Percentiles rank a stretch among this genome's conserved stretches.
These are phyloP conservation scores for Vachellia collinsii DNA, from an alignment of 306 rosid genomes.

Conservation along the genomic window DNA sequence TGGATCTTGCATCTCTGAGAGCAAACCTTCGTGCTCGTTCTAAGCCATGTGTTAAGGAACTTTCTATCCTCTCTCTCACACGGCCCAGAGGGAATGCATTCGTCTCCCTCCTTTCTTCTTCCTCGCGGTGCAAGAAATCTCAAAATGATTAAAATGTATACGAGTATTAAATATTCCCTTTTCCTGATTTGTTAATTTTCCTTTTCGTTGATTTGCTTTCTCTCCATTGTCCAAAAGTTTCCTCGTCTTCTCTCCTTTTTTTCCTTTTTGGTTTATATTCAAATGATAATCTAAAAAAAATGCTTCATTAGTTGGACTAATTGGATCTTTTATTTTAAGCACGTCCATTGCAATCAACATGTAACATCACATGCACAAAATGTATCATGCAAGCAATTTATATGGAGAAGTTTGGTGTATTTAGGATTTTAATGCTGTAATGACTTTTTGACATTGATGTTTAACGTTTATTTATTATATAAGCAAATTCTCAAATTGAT, in stretches of 20 bases:
- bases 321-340: background rate
- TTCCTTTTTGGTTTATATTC: background rate
- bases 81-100: constrained; percentile 16
- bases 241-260: background rate
- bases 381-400: background rate
- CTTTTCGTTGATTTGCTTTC: background rate
- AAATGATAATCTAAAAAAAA: background rate
- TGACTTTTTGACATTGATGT: background rate
- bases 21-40: constrained; percentile 25
- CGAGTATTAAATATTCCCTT: background rate
- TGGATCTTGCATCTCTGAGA: constrained; percentile 68
- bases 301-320: background rate
- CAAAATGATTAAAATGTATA: background rate
- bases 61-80: constrained; percentile 35
- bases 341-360: constrained; percentile 7
- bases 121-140: constrained; percentile 35
- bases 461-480: background rate
- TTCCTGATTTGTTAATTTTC: background rate
- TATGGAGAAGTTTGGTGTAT: background rate
- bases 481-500: background rate
- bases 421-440: background rate
- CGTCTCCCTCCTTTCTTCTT: constrained; percentile 29
- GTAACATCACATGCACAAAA: constrained; percentile 18
- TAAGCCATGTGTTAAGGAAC: constrained; percentile 35
- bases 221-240: background rate